Evolutionary conservation across 345 rosid genomes (phyloP), one percentile per base, ranked within the genome.

Genomic region (Murraya koenigii): DNA sequence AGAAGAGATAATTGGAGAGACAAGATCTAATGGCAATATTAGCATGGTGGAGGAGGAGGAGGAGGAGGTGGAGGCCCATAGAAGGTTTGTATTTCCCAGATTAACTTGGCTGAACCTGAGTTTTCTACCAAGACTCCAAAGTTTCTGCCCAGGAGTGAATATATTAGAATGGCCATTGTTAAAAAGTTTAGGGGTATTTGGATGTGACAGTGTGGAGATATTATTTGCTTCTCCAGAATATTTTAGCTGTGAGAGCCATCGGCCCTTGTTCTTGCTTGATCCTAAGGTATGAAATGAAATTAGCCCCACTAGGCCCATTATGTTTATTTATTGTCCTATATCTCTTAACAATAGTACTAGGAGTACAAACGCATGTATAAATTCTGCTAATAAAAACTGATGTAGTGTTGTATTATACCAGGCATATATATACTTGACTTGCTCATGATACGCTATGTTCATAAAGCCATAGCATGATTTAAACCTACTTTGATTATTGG

Each of bases 1-100:
- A 41, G 81, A 83, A 64, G 79, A 74, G 20, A 56, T 83, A 56
- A 44, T 80, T 32, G 23, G 4, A 3, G 41, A 0, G 3, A 73
- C 8, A 2, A 5, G 7, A 38, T 4, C 4, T 22, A 58, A 7
- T 2, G 10, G 62, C 62, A 20, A 49, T 49, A 15, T 25, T n/a
- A 49, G 66, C 8, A 19, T 10, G 38, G 6, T 15, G 52, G 64
- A 10, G 11, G 72, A 41, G 26, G 64, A 10, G 11, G 72, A 41
- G 26, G 6, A 41, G 36, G 55, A 10, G 11, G 72, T 30, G 26
- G 13, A 33, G 23, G 49, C 28, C 13, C 19, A 19, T 63, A 55
- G 39, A 1, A 8, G 67, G 47, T 67, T 68, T n/a, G 38, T 13
- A 52, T 41, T 79, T 63, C 68, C 39, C 30, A 19, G n/a, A 44